Conservation (phyloP, 1,139 yeast species). For the Candida glucosophila region DNA sequence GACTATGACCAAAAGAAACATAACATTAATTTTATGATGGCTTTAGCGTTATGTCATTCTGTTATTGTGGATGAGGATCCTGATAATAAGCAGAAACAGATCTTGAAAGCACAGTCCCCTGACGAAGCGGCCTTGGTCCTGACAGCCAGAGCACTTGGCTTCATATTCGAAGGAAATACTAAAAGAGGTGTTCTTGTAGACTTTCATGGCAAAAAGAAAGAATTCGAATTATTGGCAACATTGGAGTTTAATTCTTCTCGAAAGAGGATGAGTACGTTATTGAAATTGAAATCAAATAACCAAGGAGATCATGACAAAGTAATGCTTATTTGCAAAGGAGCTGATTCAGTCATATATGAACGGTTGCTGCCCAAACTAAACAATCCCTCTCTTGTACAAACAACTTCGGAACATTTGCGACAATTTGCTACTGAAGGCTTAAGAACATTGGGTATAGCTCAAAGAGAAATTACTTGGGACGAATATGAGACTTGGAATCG, state of each 20-base stretch:
- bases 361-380: constrained; percentile 28
- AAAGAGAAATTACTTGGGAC: constrained; percentile 33
- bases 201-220: constrained; percentile 34
- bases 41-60: constrained; percentile 52
- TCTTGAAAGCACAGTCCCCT: constrained; percentile 53
- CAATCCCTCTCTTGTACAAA: constrained; percentile 19
- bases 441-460: constrained; percentile 41
- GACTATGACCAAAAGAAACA: constrained; percentile 25
- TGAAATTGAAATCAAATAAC: constrained; percentile 42
- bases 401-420: constrained; percentile 34
- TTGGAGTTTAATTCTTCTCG: constrained; percentile 48
- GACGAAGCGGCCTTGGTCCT: constrained; percentile 60
- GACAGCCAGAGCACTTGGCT: constrained; percentile 50
- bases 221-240: constrained; percentile 40
- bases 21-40: constrained; percentile 44
- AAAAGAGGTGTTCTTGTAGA: constrained; percentile 37
- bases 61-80: constrained; percentile 44
- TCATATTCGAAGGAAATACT: constrained; percentile 39
- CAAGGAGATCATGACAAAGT: constrained; percentile 29
- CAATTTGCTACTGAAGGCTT: constrained; percentile 41
- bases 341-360: constrained; percentile 38
- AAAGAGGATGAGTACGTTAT: constrained; percentile 84
- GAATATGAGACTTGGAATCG: constrained; percentile 37
- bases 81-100: constrained; percentile 23
- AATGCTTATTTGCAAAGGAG: constrained; percentile 40